A percentile compares a stretch with the other conserved stretches of the same genome.
Conservation (phyloP, 257 asterid species). For the Solanum peruvianum region DNA sequence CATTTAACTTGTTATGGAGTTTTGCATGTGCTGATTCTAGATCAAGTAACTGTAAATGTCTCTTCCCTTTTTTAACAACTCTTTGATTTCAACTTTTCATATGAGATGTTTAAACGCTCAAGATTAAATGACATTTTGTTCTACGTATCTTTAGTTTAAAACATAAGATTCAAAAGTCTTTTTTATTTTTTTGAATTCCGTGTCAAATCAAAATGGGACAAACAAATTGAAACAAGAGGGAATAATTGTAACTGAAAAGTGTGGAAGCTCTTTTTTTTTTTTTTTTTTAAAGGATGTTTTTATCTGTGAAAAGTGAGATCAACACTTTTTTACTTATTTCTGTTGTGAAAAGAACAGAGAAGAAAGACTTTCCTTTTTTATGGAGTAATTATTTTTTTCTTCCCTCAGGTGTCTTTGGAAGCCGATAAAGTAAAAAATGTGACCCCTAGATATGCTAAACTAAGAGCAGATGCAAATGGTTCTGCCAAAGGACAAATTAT, state of each 20-base stretch:
- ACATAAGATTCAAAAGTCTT: not conserved
- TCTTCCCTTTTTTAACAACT: not conserved
- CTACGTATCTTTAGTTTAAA: no score
- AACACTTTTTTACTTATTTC: not conserved
- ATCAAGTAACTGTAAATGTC: not conserved
- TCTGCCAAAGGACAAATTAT: slow-evolving; percentile 79
- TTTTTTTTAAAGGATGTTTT: not conserved
- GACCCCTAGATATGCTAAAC: slow-evolving; percentile 86
- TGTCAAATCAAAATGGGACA: not conserved
- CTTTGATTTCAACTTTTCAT: not conserved
- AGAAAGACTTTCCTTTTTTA: not conserved
- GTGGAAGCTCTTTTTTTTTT: not conserved
- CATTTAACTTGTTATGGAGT: not conserved
- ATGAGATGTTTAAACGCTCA: not conserved
- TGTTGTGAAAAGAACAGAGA: not conserved
- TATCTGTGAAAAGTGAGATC: not conserved
- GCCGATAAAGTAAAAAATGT: slow-evolving; percentile 88
- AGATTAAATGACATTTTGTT: no score
- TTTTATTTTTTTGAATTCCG: not conserved
- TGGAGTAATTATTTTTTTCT: not conserved
- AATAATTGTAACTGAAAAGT: not conserved
- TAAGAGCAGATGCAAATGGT: slow-evolving; percentile 72
- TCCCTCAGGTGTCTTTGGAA: slow-evolving; percentile 69
- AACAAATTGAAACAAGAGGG: not conserved
- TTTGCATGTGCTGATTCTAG: not conserved